Evolutionary conservation across 805 yeast genomes (phyloP), one percentile per base, ranked within the genome.

Genomic region (Kluyveromyces siamensis): DNA sequence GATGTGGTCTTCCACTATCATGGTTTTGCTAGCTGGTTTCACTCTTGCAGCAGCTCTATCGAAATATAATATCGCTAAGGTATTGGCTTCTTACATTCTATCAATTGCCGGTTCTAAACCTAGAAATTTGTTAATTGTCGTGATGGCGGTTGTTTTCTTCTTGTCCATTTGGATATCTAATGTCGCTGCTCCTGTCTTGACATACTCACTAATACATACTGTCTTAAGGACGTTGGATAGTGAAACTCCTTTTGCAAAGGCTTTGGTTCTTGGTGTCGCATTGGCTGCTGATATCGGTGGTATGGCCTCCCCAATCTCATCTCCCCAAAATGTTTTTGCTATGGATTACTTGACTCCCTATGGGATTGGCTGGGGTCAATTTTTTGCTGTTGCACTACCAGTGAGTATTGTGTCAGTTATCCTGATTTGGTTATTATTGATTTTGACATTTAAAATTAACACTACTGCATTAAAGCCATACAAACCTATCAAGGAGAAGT

Each of bases 1-100:
- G 38, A 91, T 90, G 98, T 90, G 97, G 97, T 83, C 91, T 2
- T 87, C 96, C 0, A 90, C 91, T 7, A 87, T 91, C 57, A 80
- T 89, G 84, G 77, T 91, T 37, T 71, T 90, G 48, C 70, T 90
- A 17, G 97, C 96, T 50, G 98, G 98, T 6, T 90, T 90, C 67
- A 83, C 96, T 0, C 71, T 90, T 52, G 96, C 97, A 41, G 96
- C 95, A 30, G 97, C 96, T 1, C 72, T 90, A 51, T 84, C 96
- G 44, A 90, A 89, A 68, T 88, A 87, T 69, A 84, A 88, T 60
- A 77, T 90, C 48, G 97, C 96, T 49, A 87, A 84, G 62, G 79
- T 84, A n/a, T 73, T 88, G 37, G 91, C 96, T n/a, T 85, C 96
- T 1, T 81, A 78, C 67, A 77, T 91, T 50, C 71, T 91, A 49